Percentiles rank a stretch among this genome's conserved stretches.
These are phyloP conservation scores for Cucurbita argyrosperma DNA, from an alignment of 306 rosid species.

Conservation along the genomic window DNA sequence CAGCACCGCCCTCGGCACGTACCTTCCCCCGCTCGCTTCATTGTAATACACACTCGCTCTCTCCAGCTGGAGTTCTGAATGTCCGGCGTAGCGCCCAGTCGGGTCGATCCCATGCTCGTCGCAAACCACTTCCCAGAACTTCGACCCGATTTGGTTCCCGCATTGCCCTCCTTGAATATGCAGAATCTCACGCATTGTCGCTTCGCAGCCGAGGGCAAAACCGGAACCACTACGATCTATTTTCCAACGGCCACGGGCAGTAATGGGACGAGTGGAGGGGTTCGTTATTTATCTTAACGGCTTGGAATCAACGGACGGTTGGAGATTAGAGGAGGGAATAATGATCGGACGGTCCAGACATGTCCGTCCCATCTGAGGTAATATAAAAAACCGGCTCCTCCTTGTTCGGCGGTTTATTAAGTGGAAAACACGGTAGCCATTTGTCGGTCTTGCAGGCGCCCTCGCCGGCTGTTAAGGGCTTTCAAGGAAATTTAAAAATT, in stretches of 20 bases:
- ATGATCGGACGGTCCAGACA: slow-evolving; percentile 12
- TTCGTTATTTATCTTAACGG: slow-evolving; percentile 17
- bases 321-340: not conserved
- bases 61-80: slow-evolving; percentile 34
- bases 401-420: not conserved
- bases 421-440: slow-evolving; percentile 3
- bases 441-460: not conserved
- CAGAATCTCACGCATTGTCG: slow-evolving; percentile 57
- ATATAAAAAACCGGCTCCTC: no score
- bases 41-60: slow-evolving; percentile 45
- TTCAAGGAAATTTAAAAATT: not conserved
- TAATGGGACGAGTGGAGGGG: not conserved
- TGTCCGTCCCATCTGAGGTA: not conserved
- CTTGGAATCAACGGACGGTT: not conserved
- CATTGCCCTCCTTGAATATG: slow-evolving; percentile 75
- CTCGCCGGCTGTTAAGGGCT: slow-evolving; percentile 20
- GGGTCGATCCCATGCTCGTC: slow-evolving; percentile 59
- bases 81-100: slow-evolving; percentile 31
- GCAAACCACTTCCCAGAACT: slow-evolving; percentile 55
- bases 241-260: slow-evolving; percentile 11
- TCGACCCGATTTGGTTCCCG: slow-evolving; percentile 58
- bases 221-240: not conserved
- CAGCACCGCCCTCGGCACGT: slow-evolving; percentile 63
- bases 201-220: not conserved
- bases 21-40: slow-evolving; percentile 43